phyloP scores from a whole-genome alignment of 345 rosid species.

The Iberis pinnata region DNA sequence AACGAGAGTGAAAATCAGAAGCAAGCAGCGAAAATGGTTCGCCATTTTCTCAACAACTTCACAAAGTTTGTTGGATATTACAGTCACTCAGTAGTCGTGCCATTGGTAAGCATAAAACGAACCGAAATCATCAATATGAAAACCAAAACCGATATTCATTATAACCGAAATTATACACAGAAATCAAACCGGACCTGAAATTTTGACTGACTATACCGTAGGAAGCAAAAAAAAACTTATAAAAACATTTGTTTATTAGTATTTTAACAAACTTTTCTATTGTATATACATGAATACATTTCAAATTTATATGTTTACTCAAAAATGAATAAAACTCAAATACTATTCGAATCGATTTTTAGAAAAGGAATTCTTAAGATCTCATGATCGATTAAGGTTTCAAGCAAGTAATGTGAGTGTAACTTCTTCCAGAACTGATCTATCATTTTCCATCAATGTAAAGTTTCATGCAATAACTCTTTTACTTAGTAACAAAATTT shows the following conservation, averaged over 20 bases:
- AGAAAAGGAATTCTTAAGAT: no score
- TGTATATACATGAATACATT: no score
- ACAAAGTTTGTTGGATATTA: neutral
- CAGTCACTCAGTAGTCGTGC: neutral
- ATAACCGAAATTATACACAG: no score
- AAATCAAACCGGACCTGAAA: no score
- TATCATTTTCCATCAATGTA: conserved; percentile 25
- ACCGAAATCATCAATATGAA: neutral
- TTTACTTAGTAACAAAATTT: conserved; percentile 15
- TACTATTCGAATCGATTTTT: no score
- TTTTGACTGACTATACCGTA: no score
- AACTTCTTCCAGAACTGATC: conserved; percentile 13
- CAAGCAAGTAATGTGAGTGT: conserved; percentile 15
- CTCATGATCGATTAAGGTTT: conserved; percentile 27
- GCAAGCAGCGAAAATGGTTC: conserved; percentile 1
- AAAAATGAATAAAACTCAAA: no score
- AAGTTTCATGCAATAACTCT: conserved; percentile 22
- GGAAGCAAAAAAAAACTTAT: no score
- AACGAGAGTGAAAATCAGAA: conserved; percentile 13
- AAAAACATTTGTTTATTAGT: no score
- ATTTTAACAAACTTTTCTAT: no score
- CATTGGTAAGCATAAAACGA: neutral
- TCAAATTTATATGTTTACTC: no score
- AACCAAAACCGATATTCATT: no score
- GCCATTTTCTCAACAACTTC: conserved; percentile 32